Evolutionary conservation across 345 rosid genomes (phyloP).

Genomic region (Acer saccharum): DNA sequence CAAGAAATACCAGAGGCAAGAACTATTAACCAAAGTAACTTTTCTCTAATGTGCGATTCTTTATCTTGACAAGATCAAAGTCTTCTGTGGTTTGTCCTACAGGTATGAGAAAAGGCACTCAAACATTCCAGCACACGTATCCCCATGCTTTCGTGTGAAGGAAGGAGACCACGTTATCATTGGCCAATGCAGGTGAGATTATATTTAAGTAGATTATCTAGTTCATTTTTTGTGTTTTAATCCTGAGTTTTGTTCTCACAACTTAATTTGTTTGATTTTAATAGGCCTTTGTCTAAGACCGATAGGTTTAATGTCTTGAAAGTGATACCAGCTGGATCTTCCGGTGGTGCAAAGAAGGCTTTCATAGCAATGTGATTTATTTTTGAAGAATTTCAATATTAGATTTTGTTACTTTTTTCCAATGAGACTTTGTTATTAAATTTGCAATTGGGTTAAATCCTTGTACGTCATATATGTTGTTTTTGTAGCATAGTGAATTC

Average conservation of each 20-base stretch:
- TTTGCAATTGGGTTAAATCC: background rate
- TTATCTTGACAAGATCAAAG: background rate
- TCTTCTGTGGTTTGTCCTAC: background rate
- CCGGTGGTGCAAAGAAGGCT: conserved; percentile 71
- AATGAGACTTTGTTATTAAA: background rate
- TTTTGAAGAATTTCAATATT: background rate
- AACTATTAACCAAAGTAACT: background rate
- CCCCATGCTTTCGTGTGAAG: conserved; percentile 85
- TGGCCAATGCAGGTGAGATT: conserved; percentile 77
- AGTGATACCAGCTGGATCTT: conserved; percentile 88
- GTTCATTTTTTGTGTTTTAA: background rate
- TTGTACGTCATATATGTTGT: background rate
- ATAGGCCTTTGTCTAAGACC: conserved; percentile 82
- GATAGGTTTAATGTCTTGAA: conserved; percentile 84
- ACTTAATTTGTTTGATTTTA: background rate
- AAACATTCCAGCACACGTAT: conserved; percentile 70
- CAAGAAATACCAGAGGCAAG: conserved; percentile 87
- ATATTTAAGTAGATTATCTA: background rate
- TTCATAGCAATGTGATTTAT: conserved; percentile 45
- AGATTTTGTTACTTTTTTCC: background rate
- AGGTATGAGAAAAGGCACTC: conserved; percentile 86
- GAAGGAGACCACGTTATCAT: conserved; percentile 82
- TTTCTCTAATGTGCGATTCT: background rate
- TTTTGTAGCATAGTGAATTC: conserved; percentile 12
- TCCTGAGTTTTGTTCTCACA: background rate